Percentiles rank a stretch among this genome's conserved stretches.
Evolutionary conservation across 495 filamentous ascomycete species (phyloP).

Genomic region (Saxophila tyrrhenica): DNA sequence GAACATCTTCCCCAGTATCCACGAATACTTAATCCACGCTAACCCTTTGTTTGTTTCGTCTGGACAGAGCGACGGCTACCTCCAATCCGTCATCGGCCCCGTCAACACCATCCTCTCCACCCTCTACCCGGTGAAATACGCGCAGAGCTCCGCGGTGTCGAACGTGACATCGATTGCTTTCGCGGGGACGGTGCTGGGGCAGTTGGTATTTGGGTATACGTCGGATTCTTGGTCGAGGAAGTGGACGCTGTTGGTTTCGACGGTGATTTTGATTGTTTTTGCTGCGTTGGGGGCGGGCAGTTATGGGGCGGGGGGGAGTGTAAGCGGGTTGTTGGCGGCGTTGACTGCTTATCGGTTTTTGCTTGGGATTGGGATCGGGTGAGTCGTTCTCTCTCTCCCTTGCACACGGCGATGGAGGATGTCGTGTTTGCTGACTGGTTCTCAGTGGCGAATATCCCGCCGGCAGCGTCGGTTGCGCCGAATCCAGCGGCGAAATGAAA

Average conservation of each 20-base stretch:
- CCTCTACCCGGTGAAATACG: constrained; percentile 56
- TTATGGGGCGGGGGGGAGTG: constrained; percentile 53
- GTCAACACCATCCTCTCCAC: constrained; percentile 57
- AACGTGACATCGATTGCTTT: constrained; percentile 75
- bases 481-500: constrained; percentile 73
- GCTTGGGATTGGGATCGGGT: constrained; percentile 47
- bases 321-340: constrained; percentile 62
- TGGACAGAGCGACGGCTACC: constrained; percentile 83
- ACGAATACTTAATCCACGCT: no score
- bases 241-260: constrained; percentile 68
- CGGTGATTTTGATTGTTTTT: constrained; percentile 72
- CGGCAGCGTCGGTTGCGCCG: constrained; percentile 71
- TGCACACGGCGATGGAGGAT: no score
- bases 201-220: constrained; percentile 70
- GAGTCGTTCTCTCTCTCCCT: constrained; percentile 6
- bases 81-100: constrained; percentile 76
- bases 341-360: constrained; percentile 81
- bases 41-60: no score
- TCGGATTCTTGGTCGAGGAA: constrained; percentile 77
- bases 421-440: background rate
- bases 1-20: no score
- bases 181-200: constrained; percentile 76
- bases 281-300: constrained; percentile 66
- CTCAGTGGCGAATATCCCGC: constrained; percentile 71
- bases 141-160: constrained; percentile 49